Conservation (phyloP, 306 rosid genomes). For the Hippophae rhamnoides region DNA sequence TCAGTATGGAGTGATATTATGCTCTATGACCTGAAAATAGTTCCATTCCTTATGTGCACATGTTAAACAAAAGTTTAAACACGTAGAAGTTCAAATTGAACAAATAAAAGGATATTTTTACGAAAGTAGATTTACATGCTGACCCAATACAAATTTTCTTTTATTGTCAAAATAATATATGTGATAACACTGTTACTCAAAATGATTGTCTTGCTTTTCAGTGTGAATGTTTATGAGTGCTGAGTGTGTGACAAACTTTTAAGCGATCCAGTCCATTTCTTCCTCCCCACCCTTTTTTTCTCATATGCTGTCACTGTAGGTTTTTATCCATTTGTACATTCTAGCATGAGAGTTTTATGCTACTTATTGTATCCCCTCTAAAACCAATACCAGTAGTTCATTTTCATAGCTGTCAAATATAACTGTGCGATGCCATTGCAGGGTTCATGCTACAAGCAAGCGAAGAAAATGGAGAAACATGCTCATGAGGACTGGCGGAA, state of each 20-base stretch:
- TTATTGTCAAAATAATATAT: background rate
- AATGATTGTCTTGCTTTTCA: no score
- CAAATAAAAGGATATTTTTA: background rate
- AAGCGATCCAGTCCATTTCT: background rate
- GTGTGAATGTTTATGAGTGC: no score
- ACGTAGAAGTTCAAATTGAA: background rate
- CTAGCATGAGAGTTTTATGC: background rate
- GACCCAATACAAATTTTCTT: background rate
- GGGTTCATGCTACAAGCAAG: slow-evolving; percentile 57
- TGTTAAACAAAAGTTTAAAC: background rate
- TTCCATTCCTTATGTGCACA: background rate
- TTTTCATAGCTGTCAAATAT: slow-evolving; percentile 6
- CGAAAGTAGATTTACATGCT: background rate
- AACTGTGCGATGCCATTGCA: slow-evolving; percentile 24
- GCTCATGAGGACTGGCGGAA: slow-evolving; percentile 66
- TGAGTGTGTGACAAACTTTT: no score
- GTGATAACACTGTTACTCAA: background rate
- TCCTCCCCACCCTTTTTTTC: background rate
- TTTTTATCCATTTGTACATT: background rate
- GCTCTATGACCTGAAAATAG: background rate
- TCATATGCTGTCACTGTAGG: background rate
- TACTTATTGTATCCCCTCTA: no score
- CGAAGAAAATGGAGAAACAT: slow-evolving; percentile 39
- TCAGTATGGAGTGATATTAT: background rate
- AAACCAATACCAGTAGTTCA: background rate